phyloP scores from a whole-genome alignment of 176 grass and related monocot species.

The Carex cristatella region DNA sequence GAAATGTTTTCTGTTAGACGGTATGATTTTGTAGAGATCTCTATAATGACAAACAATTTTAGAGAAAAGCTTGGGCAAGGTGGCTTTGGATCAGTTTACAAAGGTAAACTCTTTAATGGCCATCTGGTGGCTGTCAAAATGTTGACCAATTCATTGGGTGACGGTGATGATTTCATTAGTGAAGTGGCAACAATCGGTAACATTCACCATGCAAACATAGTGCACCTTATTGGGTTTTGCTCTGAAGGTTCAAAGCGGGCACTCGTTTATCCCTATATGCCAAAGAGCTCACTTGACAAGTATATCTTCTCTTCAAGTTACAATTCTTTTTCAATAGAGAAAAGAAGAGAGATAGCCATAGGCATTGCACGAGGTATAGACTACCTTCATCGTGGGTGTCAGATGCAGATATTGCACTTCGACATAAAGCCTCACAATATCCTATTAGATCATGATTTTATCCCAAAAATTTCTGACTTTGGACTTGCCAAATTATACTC shows the following conservation, averaged over 20 bases:
- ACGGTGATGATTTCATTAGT: conserved; percentile 52
- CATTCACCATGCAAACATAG: conserved; percentile 56
- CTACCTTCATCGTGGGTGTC: conserved; percentile 60
- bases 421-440: conserved; percentile 78
- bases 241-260: conserved; percentile 46
- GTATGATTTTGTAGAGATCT: no score
- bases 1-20: no score
- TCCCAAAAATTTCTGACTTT: conserved; percentile 58
- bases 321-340: conserved; percentile 23
- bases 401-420: conserved; percentile 70
- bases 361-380: conserved; percentile 54
- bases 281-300: conserved; percentile 52
- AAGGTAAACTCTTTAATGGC: background rate
- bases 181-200: conserved; percentile 51
- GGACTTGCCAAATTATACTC: conserved; percentile 58
- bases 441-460: conserved; percentile 35
- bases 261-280: conserved; percentile 61
- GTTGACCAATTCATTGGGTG: conserved; percentile 22
- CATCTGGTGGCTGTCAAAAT: conserved; percentile 42
- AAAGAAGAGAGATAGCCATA: conserved; percentile 34
- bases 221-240: conserved; percentile 51
- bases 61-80: no score
- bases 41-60: no score
- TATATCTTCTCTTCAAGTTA: conserved; percentile 32
- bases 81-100: conserved; percentile 45